Evolutionary conservation across 2,329 filamentous ascomycete species (phyloP).

Genomic region (Aspergillus amoenus): DNA sequence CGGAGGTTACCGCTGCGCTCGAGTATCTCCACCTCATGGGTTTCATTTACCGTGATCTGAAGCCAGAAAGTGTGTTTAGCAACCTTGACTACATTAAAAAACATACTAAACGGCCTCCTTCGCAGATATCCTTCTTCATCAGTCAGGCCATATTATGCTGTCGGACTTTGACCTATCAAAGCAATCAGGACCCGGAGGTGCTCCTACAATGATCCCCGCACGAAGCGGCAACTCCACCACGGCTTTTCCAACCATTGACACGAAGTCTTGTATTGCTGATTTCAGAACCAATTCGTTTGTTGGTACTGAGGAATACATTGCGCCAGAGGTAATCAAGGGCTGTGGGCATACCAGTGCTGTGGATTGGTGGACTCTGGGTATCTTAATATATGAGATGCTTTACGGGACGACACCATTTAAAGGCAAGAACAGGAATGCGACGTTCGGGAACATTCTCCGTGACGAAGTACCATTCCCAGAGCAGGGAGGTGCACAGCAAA

Average conservation of each 20-base stretch:
- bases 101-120: constrained; percentile 37
- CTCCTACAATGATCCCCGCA: constrained; percentile 95
- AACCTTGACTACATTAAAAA: neutral
- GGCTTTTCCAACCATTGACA: constrained; percentile 94
- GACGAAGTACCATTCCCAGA: constrained; percentile 97
- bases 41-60: constrained; percentile 97
- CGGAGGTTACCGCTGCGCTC: constrained; percentile 91
- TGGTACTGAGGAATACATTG: constrained; percentile 98
- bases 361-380: constrained; percentile 98
- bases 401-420: constrained; percentile 99
- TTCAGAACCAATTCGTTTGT: constrained; percentile 99
- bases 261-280: constrained; percentile 95
- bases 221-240: constrained; percentile 83
- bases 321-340: constrained; percentile 97
- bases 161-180: constrained; percentile 98
- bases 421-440: constrained; percentile 97
- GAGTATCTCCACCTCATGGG: constrained; percentile 99
- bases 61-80: constrained; percentile 79
- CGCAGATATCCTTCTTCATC: constrained; percentile 90
- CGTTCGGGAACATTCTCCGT: constrained; percentile 93
- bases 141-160: constrained; percentile 99
- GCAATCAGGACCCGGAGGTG: constrained; percentile 92
- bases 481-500: constrained; percentile 75
- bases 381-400: constrained; percentile 97
- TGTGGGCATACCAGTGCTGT: constrained; percentile 98